Base-by-base conservation (phyloP, 2,329 filamentous ascomycete genomes). In the Penicillium corylophilum region DNA sequence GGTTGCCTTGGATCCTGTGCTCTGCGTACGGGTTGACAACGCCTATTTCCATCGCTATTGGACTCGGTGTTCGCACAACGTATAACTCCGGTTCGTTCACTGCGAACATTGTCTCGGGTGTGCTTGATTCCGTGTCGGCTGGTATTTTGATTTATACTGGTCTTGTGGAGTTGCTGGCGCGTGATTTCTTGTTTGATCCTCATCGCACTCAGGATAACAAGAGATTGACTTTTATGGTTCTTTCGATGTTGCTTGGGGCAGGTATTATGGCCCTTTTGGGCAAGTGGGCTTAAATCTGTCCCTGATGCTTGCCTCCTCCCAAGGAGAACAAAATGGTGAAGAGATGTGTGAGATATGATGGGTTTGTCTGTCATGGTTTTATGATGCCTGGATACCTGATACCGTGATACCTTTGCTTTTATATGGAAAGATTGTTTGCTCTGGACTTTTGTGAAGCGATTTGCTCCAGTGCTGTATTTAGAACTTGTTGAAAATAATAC, bases 111-210 rank as follows among this genome's bases (percentile, higher is more conserved):
- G 71, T 79, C 1, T 72, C 70, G 5, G 77, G 78, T 13, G 69
- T 79, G 3, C 58, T 80, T 12, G 74, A 80, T 58, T 68, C 76
- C 0, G 71, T 76, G 40, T 77, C 74, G 0, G 77, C 78, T 1
- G 78, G 78, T 2, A 79, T 80, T 29, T 55, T 80, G 54, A 72
- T 79, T 18, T 80, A 79, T 53, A 79, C 77, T 5, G 77, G 75
- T 1, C 54, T 80, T 45, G 77, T 80, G 10, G 77, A 80, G 63
- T 51, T 80, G 51, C 54, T 80, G 55, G 78, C 77, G 1, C 59
- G 76, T 3, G 78, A 80, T 49, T 80, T 80, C 57, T 56, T 80
- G 59, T 80, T 79, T 59, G 78, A 80, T 60, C 71, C 69, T 43
- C 68, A 74, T 35, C 64, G 77, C 39, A 77, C 74, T 2, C 71